Evolutionary conservation across 2,329 filamentous ascomycete species (phyloP), one percentile per base, ranked within the genome.

Genomic region (Bipolaris oryzae): DNA sequence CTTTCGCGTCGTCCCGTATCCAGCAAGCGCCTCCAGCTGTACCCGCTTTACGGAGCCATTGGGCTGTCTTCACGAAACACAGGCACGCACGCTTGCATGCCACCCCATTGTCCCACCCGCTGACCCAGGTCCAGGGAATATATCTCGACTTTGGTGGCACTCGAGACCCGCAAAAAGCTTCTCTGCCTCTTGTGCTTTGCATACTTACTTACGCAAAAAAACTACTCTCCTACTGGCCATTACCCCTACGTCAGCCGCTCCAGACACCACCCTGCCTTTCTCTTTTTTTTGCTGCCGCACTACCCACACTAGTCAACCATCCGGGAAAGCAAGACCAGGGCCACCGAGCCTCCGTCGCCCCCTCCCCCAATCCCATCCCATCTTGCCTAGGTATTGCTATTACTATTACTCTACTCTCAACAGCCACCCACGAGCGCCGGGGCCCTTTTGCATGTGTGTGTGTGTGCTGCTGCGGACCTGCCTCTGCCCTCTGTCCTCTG

Each of bases 101-200:
- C 63, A 58, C n/a, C 48, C 51, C 61, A 48, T 52, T 58, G 55
- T 51, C 55, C 57, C 57, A 61, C 58, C 64, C 58, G 63, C 66
- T 64, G 60, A 60, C 62, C 51, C 60, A 57, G 58, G 58, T 55
- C 61, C 58, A 63, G 60, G 53, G 33, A 35, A 35, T 59, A 43
- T 53, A 54, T 56, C 57, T 53, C 58, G 60, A 59, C 60, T 57
- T 53, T 51, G 61, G 64, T 68, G 65, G 63, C 66, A 63, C 60
- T 60, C 5, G 52, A 52, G 60, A 61, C 59, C 61, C 56, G 63
- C 66, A 61, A 67, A 62, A 64, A 55, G 44, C 57, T 58, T 60
- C 59, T 48, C 60, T 56, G 56, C 44, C 51, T 53, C 53, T 53
- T 28, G 25, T 28, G 25, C 25, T 28, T 9, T 46, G 28, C 39